Conservation (phyloP, 2,329 filamentous ascomycete species). For the Paraconiothyrium sp. region DNA sequence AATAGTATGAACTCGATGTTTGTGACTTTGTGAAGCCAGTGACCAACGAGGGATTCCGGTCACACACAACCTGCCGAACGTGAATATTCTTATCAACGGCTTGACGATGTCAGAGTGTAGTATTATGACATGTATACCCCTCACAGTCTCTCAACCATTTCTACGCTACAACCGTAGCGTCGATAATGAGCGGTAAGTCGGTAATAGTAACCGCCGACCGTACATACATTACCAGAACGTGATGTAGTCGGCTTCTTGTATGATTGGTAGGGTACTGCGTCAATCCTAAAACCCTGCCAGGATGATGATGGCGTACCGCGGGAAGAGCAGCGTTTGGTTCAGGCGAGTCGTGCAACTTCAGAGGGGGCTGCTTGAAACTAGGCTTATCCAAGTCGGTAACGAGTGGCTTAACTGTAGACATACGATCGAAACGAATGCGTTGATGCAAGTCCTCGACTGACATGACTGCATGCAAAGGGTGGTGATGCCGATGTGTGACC, state of each 20-base stretch:
- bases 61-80: not conserved
- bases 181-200: not conserved
- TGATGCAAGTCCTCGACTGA: not conserved
- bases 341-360: not conserved
- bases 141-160: not conserved
- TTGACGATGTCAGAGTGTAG: not conserved
- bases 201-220: not conserved
- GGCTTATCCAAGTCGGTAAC: not conserved
- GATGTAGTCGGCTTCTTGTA: not conserved
- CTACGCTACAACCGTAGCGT: not conserved
- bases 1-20: not conserved
- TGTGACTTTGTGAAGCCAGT: too few species aligned
- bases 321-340: not conserved
- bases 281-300: slow-evolving; percentile 2
- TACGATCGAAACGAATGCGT: not conserved
- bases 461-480: not conserved
- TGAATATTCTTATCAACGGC: not conserved
- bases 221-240: not conserved
- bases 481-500: not conserved
- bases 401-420: not conserved
- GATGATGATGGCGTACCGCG: not conserved
- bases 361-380: not conserved
- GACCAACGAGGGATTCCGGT: not conserved
- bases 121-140: not conserved
- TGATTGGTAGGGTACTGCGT: not conserved